Conservation (phyloP, 352 stramenopile genomes). For the Phytophthora vignae region DNA sequence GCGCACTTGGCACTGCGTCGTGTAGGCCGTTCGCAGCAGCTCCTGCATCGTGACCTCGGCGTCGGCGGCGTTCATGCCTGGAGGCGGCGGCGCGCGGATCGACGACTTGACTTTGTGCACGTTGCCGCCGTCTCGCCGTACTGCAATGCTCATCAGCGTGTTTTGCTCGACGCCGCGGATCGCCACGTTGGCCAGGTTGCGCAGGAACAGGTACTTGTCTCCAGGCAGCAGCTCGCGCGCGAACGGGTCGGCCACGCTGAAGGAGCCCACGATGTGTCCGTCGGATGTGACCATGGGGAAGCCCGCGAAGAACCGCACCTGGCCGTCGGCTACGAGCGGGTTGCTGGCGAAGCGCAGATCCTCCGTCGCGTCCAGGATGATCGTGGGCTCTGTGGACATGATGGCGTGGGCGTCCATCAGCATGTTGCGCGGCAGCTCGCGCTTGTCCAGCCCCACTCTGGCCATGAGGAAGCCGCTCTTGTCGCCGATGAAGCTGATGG, state of each 20-base stretch:
- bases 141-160: slow-evolving; percentile 53
- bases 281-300: slow-evolving; percentile 82
- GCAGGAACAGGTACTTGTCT: slow-evolving; percentile 86
- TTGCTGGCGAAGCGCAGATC: slow-evolving; percentile 86
- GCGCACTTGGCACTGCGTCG: slow-evolving; percentile 81
- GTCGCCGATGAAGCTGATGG: slow-evolving; percentile 87
- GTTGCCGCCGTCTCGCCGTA: slow-evolving; percentile 31
- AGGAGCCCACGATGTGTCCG: slow-evolving; percentile 71
- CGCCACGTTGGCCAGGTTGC: slow-evolving; percentile 82
- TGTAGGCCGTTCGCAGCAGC: slow-evolving; percentile 83
- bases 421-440: slow-evolving; percentile 80
- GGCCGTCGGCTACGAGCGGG: slow-evolving; percentile 75
- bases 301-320: slow-evolving; percentile 85
- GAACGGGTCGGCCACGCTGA: slow-evolving; percentile 82
- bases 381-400: slow-evolving; percentile 78
- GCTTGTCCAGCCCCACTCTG: slow-evolving; percentile 80
- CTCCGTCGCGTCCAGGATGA: slow-evolving; percentile 83
- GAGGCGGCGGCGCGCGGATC: slow-evolving; percentile 50
- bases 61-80: slow-evolving; percentile 69
- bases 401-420: slow-evolving; percentile 84
- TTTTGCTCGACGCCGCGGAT: slow-evolving; percentile 86
- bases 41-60: slow-evolving; percentile 87
- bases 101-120: slow-evolving; percentile 40
- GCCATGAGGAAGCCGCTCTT: slow-evolving; percentile 88
- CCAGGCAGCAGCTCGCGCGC: slow-evolving; percentile 75